These are phyloP conservation scores for Neurospora cerealis DNA, from an alignment of 495 filamentous ascomycete genomes.

Conservation along the genomic window DNA sequence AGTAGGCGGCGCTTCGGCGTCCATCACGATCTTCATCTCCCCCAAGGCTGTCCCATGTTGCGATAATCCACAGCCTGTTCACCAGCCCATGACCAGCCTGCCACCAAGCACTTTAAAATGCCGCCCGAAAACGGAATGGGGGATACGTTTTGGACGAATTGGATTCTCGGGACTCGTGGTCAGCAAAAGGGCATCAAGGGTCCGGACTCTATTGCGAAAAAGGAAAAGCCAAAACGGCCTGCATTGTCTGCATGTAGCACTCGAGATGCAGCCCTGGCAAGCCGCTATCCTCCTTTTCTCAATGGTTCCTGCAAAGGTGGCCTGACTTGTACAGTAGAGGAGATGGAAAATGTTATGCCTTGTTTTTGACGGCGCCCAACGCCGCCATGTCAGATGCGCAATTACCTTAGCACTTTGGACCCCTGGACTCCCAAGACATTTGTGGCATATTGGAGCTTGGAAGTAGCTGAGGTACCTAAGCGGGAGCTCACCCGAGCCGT, in stretches of 20 bases:
- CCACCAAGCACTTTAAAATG: neutral
- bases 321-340: neutral
- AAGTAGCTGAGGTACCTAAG: neutral
- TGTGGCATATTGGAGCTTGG: neutral
- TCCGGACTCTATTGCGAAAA: neutral
- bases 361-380: neutral
- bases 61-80: neutral
- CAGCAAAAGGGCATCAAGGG: neutral
- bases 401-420: neutral
- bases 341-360: neutral
- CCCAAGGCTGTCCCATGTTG: neutral
- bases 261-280: neutral
- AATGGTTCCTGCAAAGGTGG: neutral
- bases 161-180: neutral
- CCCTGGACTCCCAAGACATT: neutral
- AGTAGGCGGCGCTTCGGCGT: neutral
- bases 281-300: neutral
- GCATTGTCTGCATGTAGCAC: neutral
- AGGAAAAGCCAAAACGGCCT: neutral
- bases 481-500: neutral
- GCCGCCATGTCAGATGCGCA: neutral
- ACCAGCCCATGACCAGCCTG: neutral
- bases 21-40: neutral
- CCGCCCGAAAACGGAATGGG: neutral
- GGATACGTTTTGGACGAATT: neutral